These are phyloP conservation scores for Grosmannia penicillata DNA, from an alignment of 2,329 filamentous ascomycete species.

Conservation along the genomic window DNA sequence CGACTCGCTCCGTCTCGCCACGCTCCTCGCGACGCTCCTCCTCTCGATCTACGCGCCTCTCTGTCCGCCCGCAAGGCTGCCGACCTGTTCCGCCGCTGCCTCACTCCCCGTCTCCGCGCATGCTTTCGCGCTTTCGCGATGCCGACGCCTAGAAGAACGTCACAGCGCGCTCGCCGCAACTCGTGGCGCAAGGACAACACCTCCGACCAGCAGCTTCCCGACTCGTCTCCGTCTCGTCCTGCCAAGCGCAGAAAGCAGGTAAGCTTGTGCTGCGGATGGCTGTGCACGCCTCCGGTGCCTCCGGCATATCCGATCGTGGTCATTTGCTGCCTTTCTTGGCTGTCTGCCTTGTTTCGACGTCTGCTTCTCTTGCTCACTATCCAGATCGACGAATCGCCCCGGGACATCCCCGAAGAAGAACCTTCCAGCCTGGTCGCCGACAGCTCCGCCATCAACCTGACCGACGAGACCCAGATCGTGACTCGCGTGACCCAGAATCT, in stretches of 20 bases:
- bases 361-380: neutral
- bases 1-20: too few species aligned
- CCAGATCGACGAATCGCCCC: conserved; percentile 26
- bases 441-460: conserved; percentile 21
- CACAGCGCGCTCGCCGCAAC: conserved; percentile 17
- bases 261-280: too few species aligned
- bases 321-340: neutral
- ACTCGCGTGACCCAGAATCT: conserved; percentile 40
- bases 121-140: conserved; percentile 6
- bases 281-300: too few species aligned
- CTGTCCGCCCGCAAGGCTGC: too few species aligned
- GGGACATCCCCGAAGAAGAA: conserved; percentile 30
- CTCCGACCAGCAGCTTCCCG: conserved; percentile 20
- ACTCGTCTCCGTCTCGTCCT: conserved; percentile 46
- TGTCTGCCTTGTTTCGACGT: neutral
- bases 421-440: conserved; percentile 27
- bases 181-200: conserved; percentile 16
- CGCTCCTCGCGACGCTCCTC: too few species aligned
- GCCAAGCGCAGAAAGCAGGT: conserved; percentile 51
- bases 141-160: conserved; percentile 18
- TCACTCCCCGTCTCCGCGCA: neutral
- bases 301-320: too few species aligned
- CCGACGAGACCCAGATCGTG: conserved; percentile 41
- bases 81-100: neutral
- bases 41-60: too few species aligned